phyloP scores from a whole-genome alignment of 768 basidiomycete species.

The Leccinum subgranulosum region DNA sequence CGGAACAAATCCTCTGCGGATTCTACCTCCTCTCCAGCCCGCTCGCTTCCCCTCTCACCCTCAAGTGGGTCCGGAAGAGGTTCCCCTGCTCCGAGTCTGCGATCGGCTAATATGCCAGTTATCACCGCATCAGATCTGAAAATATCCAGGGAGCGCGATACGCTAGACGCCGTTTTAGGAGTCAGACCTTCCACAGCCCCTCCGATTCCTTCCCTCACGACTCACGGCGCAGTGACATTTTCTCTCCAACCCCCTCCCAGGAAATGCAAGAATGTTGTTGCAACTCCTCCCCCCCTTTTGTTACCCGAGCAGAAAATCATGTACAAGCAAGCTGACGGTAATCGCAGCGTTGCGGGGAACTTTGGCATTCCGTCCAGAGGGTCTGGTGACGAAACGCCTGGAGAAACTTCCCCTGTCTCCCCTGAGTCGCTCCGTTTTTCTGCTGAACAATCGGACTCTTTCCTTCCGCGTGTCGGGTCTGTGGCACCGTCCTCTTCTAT shows the following conservation, averaged over 20 bases:
- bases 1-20: conserved; percentile 38
- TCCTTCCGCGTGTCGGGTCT: neutral
- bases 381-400: conserved; percentile 8
- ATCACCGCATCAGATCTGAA: conserved; percentile 33
- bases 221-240: conserved; percentile 29
- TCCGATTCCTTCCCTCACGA: conserved; percentile 23
- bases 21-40: conserved; percentile 21
- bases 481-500: neutral
- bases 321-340: conserved; percentile 25
- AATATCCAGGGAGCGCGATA: conserved; percentile 39
- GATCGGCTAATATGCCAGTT: conserved; percentile 20
- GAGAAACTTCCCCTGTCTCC: conserved; percentile 8
- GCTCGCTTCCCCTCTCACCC: conserved; percentile 33
- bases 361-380: conserved; percentile 23
- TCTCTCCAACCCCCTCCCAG: conserved; percentile 36
- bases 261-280: conserved; percentile 21
- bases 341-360: conserved; percentile 29
- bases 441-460: neutral
- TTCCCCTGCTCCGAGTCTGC: conserved; percentile 28
- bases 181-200: conserved; percentile 19
- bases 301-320: conserved; percentile 15
- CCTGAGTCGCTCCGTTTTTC: conserved; percentile 4
- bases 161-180: conserved; percentile 9
- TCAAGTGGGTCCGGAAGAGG: conserved; percentile 10
- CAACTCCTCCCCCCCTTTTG: neutral